Conservation (phyloP, 2,329 filamentous ascomycete species). For the Colletotrichum spaethianum region DNA sequence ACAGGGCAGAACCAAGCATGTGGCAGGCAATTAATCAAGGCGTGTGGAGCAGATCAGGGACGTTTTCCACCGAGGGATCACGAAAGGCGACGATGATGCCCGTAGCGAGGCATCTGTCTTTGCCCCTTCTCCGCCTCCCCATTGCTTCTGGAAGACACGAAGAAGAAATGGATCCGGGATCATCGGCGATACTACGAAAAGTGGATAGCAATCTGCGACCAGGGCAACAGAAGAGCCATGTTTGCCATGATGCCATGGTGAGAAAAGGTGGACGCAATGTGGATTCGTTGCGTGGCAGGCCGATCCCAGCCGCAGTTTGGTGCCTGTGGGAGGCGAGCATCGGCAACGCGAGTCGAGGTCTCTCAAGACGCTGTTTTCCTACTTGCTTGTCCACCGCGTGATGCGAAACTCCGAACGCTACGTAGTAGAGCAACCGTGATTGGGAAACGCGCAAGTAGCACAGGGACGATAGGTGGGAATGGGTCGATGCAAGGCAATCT, state of each 20-base stretch:
- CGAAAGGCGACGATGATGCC: conserved; percentile 5
- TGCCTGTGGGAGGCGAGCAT: conserved; percentile 29
- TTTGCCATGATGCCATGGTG: conserved; percentile 34
- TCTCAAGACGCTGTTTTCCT: not conserved
- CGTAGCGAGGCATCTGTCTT: not conserved
- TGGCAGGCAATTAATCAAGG: not conserved
- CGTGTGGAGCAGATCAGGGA: conserved; percentile 23
- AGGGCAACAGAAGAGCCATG: conserved; percentile 25
- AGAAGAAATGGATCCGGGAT: conserved; percentile 36
- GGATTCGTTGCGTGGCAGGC: conserved; percentile 34
- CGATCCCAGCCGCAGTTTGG: conserved; percentile 10
- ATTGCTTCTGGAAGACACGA: conserved; percentile 39
- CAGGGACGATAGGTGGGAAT: not conserved
- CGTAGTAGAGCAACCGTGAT: not conserved
- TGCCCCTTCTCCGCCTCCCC: conserved; percentile 29
- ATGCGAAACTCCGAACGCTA: not conserved
- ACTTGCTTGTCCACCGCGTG: not conserved
- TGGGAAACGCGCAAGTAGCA: not conserved
- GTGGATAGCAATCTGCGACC: conserved; percentile 36
- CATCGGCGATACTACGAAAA: conserved; percentile 35
- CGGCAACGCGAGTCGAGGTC: conserved; percentile 30
- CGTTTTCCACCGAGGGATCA: conserved; percentile 15
- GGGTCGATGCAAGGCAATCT: not conserved
- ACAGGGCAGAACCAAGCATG: conserved; percentile 12
- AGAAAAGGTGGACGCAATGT: conserved; percentile 18